Conservation (phyloP, 2,329 filamentous ascomycete genomes). For the Gnomoniopsis smithogilvyi region DNA sequence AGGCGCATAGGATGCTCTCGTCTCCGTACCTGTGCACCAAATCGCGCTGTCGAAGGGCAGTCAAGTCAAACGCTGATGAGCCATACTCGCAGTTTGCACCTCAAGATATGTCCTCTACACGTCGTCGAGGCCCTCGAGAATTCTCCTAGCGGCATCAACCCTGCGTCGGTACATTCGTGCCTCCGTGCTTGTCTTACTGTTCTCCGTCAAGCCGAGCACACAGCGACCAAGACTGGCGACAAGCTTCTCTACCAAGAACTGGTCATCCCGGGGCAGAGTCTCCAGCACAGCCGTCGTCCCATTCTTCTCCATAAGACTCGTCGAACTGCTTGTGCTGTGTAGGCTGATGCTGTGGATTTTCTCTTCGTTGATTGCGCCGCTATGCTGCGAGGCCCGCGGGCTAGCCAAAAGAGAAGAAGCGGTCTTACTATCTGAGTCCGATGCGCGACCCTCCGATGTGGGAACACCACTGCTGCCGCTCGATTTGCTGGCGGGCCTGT, state of each 20-base stretch:
- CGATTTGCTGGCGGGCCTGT: slow-evolving; percentile 41
- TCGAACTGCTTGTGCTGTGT: slow-evolving; percentile 13
- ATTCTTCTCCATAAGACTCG: slow-evolving; percentile 18
- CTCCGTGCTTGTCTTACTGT: slow-evolving; percentile 52
- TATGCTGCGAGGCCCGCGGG: slow-evolving; percentile 40
- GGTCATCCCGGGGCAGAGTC: slow-evolving; percentile 52
- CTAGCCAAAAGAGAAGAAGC: slow-evolving; percentile 45
- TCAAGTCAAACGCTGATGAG: background rate
- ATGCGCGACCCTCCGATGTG: slow-evolving; percentile 45
- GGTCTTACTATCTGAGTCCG: slow-evolving; percentile 48
- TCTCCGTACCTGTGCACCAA: background rate
- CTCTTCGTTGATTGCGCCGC: slow-evolving; percentile 1
- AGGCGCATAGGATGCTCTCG: background rate
- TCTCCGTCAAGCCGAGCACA: slow-evolving; percentile 55
- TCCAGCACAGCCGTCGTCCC: slow-evolving; percentile 38
- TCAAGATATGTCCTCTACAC: background rate
- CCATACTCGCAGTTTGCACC: background rate
- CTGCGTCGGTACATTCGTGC: slow-evolving; percentile 64
- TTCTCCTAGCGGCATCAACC: slow-evolving; percentile 70
- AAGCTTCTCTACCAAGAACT: slow-evolving; percentile 56
- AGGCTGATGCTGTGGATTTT: slow-evolving; percentile 21
- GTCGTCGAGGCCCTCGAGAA: slow-evolving; percentile 65
- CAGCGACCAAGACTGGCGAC: slow-evolving; percentile 59
- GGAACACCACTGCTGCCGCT: slow-evolving; percentile 36
- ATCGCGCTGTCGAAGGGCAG: background rate